phyloP scores from a whole-genome alignment of 1,284 basidiomycete species.

The Heterobasidion occidentale region DNA sequence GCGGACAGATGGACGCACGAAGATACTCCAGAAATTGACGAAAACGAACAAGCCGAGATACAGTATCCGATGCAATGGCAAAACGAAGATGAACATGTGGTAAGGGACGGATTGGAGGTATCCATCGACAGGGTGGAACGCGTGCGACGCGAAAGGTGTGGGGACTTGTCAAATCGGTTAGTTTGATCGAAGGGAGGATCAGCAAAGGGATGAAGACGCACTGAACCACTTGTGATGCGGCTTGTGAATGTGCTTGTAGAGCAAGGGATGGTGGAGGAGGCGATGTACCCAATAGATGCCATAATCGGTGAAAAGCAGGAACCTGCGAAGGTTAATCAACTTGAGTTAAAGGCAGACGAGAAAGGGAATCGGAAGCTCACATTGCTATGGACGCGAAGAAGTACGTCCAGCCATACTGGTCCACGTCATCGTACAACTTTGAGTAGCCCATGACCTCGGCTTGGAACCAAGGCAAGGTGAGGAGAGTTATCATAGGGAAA shows the following conservation, averaged over 20 bases:
- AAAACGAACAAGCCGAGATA: slow-evolving; percentile 82
- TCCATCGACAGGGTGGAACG: slow-evolving; percentile 96
- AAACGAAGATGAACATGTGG: slow-evolving; percentile 87
- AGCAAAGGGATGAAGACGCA: slow-evolving; percentile 31
- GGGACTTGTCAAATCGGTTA: slow-evolving; percentile 55
- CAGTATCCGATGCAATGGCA: slow-evolving; percentile 82
- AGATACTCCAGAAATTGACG: slow-evolving; percentile 89
- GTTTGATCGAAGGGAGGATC: slow-evolving; percentile 1
- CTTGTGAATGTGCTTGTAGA: slow-evolving; percentile 93
- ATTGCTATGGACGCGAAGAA: slow-evolving; percentile 48
- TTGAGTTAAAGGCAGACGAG: not conserved
- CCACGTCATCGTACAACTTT: slow-evolving; percentile 71
- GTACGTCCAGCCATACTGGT: slow-evolving; percentile 66
- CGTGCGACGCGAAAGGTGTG: slow-evolving; percentile 94
- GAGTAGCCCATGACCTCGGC: slow-evolving; percentile 87
- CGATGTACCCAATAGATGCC: slow-evolving; percentile 94
- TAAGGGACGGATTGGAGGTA: slow-evolving; percentile 93
- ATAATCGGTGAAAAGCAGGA: slow-evolving; percentile 89
- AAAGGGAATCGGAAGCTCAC: slow-evolving; percentile 18
- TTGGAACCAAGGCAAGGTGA: slow-evolving; percentile 93
- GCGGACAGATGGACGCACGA: slow-evolving; percentile 40
- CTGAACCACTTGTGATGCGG: slow-evolving; percentile 98
- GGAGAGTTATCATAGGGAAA: slow-evolving; percentile 73
- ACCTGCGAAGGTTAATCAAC: slow-evolving; percentile 33
- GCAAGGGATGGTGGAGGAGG: slow-evolving; percentile 76